These are phyloP conservation scores for Aegilops speltoides DNA, from an alignment of 176 grass and related monocot species.

Conservation along the genomic window DNA sequence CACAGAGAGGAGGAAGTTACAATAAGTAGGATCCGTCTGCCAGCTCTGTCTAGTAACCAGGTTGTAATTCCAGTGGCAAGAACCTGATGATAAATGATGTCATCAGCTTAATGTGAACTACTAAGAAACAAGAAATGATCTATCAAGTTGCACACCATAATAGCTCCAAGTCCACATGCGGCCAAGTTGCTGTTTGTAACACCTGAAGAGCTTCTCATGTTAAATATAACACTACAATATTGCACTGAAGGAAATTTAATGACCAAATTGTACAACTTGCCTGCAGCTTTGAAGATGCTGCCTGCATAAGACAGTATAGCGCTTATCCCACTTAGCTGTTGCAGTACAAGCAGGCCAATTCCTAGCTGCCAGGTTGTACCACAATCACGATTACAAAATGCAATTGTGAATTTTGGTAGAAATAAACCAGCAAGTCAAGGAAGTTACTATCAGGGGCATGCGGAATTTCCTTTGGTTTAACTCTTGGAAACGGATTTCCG, in stretches of 20 bases:
- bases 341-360: slow-evolving; percentile 82
- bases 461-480: slow-evolving; percentile 84
- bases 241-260: not conserved
- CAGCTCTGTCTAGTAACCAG: slow-evolving; percentile 89
- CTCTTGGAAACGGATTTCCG: slow-evolving; percentile 71
- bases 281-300: slow-evolving; percentile 89
- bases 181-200: slow-evolving; percentile 79
- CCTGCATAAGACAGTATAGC: slow-evolving; percentile 84
- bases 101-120: slow-evolving; percentile 21
- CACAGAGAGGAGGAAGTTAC: slow-evolving; percentile 41
- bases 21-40: slow-evolving; percentile 84
- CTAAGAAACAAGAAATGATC: not conserved
- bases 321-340: slow-evolving; percentile 89
- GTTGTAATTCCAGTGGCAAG: slow-evolving; percentile 89
- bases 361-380: slow-evolving; percentile 52
- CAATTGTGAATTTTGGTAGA: not conserved
- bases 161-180: slow-evolving; percentile 88
- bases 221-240: not conserved
- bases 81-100: slow-evolving; percentile 47
- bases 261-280: slow-evolving; percentile 31
- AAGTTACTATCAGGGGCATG: slow-evolving; percentile 69
- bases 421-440: not conserved
- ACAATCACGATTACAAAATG: not conserved
- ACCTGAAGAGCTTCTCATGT: slow-evolving; percentile 52
- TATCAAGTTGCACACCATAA: slow-evolving; percentile 53